Evolutionary conservation across 2,329 filamentous ascomycete genomes (phyloP), one percentile per base, ranked within the genome.

Genomic region (Trichoderma lentiforme): DNA sequence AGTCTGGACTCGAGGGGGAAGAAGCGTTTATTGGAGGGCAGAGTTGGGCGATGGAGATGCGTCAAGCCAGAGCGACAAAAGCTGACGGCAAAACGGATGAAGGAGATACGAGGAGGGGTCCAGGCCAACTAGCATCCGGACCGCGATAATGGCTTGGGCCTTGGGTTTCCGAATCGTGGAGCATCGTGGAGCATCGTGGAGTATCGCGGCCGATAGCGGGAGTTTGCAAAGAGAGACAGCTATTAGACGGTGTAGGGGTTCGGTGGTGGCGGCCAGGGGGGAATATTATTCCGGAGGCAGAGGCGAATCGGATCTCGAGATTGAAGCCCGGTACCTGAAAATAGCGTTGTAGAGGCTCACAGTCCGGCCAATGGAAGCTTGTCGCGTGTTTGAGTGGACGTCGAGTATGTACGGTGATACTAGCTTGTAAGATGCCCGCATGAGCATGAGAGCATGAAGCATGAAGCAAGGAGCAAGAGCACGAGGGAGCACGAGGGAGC

Each of bases 111-210:
- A 62, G 3, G 65, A 60, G 57, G 39, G 66, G 60, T 39, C 39
- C 21, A n/a, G 3, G 56, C 28, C 18, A 43, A 53, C 12, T 34
- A 34, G 32, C 36, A 43, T 24, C n/a, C 24, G 34, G 56, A 6
- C 53, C 14, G n/a, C 36, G 57, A 70, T 14, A 36, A 60, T 60
- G 57, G 57, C 62, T 47, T 65, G 34, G 61, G 28, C 62, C 69
- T 58, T 34, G 28, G 53, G 61, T 47, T 26, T 58, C 60, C 34
- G 69, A 58, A 71, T 71, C 69, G 69, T 71, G 60, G 51, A 65
- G 69, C 68, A 71, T 71, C 68, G 58, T 71, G 60, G 68, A 70
- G 67, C 67, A 70, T 70, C 67, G 56, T 63, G 67, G 64, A 67
- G 57, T n/a, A 63, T 71, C 61, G 21, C 47, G 36, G 69, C 69